Percentiles rank a stretch among this genome's conserved stretches.
Evolutionary conservation across 768 basidiomycete genomes (phyloP).

Genomic region (Tylopilus subfusipes): DNA sequence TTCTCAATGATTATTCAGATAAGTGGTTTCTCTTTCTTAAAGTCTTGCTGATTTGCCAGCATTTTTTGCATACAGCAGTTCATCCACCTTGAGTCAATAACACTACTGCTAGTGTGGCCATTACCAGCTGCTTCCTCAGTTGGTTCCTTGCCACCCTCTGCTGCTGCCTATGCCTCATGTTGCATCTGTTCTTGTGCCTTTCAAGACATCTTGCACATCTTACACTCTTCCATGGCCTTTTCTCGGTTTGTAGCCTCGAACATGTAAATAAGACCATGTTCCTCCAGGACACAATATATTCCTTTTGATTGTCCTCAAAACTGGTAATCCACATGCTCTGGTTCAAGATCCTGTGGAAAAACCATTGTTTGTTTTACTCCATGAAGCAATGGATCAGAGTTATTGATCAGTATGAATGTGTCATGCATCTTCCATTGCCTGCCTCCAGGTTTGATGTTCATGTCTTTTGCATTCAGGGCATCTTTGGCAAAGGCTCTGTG

Average conservation of each 20-base stretch:
- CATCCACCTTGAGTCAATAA: no score
- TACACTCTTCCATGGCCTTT: neutral
- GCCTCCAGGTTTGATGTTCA: slow-evolving; percentile 12
- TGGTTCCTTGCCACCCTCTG: neutral
- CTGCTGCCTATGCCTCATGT: neutral
- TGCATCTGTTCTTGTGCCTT: neutral
- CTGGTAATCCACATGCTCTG: neutral
- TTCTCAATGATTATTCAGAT: slow-evolving; percentile 7
- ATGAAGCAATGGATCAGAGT: neutral
- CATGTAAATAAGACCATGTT: neutral
- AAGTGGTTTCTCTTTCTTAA: neutral
- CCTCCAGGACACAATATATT: neutral
- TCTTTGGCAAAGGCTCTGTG: slow-evolving; percentile 24
- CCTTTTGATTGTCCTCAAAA: neutral
- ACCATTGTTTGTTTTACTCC: neutral
- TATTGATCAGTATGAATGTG: neutral
- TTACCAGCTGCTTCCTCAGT: no score
- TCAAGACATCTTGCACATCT: neutral
- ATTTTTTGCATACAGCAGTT: no score
- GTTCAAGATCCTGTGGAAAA: neutral
- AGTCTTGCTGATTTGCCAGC: neutral
- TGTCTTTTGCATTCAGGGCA: slow-evolving; percentile 24
- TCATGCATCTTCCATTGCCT: slow-evolving; percentile 6
- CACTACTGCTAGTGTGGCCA: no score
- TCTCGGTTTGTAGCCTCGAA: neutral